These are phyloP conservation scores for Ehretia macrophylla DNA, from an alignment of 257 asterid species.

Conservation along the genomic window DNA sequence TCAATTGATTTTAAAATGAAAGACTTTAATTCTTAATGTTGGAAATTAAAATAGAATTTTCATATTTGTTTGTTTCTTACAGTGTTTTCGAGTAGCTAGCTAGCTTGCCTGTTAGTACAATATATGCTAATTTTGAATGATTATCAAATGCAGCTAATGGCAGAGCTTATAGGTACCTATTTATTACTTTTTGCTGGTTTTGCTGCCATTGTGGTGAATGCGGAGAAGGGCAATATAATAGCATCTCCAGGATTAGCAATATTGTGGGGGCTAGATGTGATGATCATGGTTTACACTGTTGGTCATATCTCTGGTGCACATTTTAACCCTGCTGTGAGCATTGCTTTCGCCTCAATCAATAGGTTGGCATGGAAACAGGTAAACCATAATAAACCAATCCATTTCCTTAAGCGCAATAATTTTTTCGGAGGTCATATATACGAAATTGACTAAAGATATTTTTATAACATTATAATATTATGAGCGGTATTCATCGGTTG, in stretches of 20 bases:
- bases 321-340: constrained; percentile 36
- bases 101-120: too few relatives aligned
- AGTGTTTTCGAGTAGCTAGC: too few relatives aligned
- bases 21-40: too few relatives aligned
- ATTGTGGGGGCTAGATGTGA: constrained; percentile 10
- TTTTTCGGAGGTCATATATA: too few relatives aligned
- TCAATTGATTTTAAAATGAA: too few relatives aligned
- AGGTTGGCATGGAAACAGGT: constrained; percentile 46
- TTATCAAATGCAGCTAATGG: neutral
- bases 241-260: constrained; percentile 5
- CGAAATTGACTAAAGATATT: too few relatives aligned
- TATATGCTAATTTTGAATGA: too few relatives aligned
- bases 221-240: neutral
- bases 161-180: constrained; percentile 18
- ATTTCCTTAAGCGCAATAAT: too few relatives aligned
- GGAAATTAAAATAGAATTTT: too few relatives aligned
- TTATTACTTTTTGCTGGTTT: constrained; percentile 10
- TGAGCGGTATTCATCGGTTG: too few relatives aligned
- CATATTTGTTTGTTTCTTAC: too few relatives aligned
- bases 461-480: too few relatives aligned
- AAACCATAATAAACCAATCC: constrained; percentile 1
- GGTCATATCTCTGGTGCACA: constrained; percentile 42
- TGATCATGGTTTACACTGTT: constrained; percentile 36
- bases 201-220: constrained; percentile 10
- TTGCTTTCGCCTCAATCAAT: constrained; percentile 31